These are phyloP conservation scores for Tricholoma saponaceum DNA, from an alignment of 768 basidiomycete genomes.

Conservation along the genomic window DNA sequence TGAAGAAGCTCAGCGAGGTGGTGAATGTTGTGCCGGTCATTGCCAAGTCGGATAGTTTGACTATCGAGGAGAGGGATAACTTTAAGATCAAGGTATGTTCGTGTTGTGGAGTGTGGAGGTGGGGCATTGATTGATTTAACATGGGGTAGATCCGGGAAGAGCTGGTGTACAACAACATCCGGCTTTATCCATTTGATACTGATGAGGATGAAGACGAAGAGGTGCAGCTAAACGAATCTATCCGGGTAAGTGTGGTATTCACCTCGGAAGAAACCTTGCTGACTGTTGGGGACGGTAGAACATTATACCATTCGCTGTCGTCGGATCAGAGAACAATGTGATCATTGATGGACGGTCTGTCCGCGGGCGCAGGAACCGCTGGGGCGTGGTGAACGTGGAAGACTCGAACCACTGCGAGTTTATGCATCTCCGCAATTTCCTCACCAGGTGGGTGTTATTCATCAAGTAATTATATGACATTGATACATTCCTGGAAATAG, in stretches of 20 bases:
- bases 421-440: conserved; percentile 94
- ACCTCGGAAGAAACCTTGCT: not conserved
- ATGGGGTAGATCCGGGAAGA: conserved; percentile 81
- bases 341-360: conserved; percentile 95
- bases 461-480: not conserved
- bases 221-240: conserved; percentile 80
- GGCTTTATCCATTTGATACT: conserved; percentile 94
- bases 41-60: conserved; percentile 94
- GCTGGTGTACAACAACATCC: conserved; percentile 86
- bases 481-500: conserved; percentile 31
- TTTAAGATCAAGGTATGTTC: conserved; percentile 85
- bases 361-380: conserved; percentile 94
- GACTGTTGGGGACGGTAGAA: conserved; percentile 41
- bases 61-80: conserved; percentile 83
- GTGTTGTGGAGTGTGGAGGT: not conserved
- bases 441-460: conserved; percentile 61
- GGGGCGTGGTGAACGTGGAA: conserved; percentile 98
- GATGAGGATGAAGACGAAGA: conserved; percentile 96
- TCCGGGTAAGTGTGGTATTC: conserved; percentile 58
- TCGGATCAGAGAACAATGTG: conserved; percentile 95
- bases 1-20: conserved; percentile 98
- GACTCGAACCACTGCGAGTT: conserved; percentile 98
- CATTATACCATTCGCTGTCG: conserved; percentile 95
- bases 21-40: conserved; percentile 99
- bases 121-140: conserved; percentile 9